Evolutionary conservation across 23 red algal genomes (phyloP), one percentile per base, ranked within the genome.

Genomic region (Agarophyton chilense): DNA sequence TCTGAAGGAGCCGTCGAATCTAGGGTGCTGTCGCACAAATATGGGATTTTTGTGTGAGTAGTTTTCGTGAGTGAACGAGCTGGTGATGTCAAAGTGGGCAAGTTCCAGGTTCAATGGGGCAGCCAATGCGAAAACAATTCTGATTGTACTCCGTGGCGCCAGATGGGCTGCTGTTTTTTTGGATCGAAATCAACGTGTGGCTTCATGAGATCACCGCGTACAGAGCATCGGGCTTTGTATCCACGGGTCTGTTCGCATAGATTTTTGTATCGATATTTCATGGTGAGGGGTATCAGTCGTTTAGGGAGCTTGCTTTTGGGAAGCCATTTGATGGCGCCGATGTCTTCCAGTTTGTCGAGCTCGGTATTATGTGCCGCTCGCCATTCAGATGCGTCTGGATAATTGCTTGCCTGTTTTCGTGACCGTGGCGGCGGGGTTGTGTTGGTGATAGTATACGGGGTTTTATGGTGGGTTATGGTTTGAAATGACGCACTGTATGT

Each of bases 321-420:
- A 17, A 87, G 22, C 61, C 63, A 87, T 74, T 87, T 52, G 2
- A 87, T 87, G 64, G 63, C n/a, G n/a, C n/a, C n/a, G n/a, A n/a
- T n/a, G n/a, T n/a, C 2, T 35, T 74, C 35, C 53, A 55, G 19
- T 33, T 47, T 14, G 44, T 74, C 82, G 6, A 87, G 82, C 9
- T 68, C 35, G 0, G 8, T 51, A 6, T 74, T 31, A 52, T 74
- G 39, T 53, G 36, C 9, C 2, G n/a, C n/a, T n/a, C n/a, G n/a
- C n/a, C n/a, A n/a, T n/a, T n/a, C n/a, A n/a, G n/a, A n/a, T n/a
- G n/a, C 82, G 45, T 87, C 82, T 16, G 60, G 61, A 45, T 72
- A 87, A 14, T 47, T 19, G 4, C 11, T 0, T n/a, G 82, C 82
- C 26, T 72, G 45, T 26, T 34, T 53, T 73, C 36, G 1, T 17